Evolutionary conservation across 495 filamentous ascomycete genomes (phyloP).

Genomic region (Trichocladium uniseriatum): DNA sequence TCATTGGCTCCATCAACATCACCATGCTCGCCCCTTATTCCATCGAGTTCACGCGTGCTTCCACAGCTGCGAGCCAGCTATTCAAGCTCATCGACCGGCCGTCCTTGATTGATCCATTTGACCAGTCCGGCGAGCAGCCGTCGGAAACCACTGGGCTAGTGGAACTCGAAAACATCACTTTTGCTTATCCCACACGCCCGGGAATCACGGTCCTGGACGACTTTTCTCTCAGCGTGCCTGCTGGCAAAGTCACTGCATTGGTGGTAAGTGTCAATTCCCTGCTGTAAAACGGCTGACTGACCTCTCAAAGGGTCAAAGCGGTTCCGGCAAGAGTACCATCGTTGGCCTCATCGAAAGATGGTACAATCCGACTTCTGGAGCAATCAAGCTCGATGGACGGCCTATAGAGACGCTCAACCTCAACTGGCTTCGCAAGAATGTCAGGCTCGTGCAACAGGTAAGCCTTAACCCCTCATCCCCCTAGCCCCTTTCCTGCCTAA

Average conservation of each 20-base stretch:
- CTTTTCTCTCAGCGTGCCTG: conserved; percentile 63
- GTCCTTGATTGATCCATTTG: conserved; percentile 71
- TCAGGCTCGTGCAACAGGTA: conserved; percentile 55
- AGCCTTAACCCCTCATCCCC: neutral
- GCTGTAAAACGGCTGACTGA: neutral
- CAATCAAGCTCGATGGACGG: conserved; percentile 44
- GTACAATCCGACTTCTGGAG: conserved; percentile 56
- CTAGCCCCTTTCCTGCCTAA: neutral
- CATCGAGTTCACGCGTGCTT: conserved; percentile 61
- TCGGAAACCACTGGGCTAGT: conserved; percentile 64
- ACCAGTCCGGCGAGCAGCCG: conserved; percentile 58
- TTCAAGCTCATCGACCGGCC: conserved; percentile 76
- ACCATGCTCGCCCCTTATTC: conserved; percentile 76
- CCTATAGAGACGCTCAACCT: conserved; percentile 46
- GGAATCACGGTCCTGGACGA: conserved; percentile 72
- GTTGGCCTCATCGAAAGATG: conserved; percentile 86
- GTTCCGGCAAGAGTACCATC: conserved; percentile 76
- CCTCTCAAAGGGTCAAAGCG: conserved; percentile 20
- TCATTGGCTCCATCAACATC: conserved; percentile 78
- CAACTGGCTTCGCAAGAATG: conserved; percentile 55
- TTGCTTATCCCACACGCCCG: conserved; percentile 82
- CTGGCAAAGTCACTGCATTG: conserved; percentile 77
- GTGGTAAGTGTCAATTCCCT: conserved; percentile 51
- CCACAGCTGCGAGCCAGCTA: conserved; percentile 81
- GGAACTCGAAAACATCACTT: conserved; percentile 68